Base-by-base conservation (phyloP, 1,284 basidiomycete genomes). In the Pterula multifida region DNA sequence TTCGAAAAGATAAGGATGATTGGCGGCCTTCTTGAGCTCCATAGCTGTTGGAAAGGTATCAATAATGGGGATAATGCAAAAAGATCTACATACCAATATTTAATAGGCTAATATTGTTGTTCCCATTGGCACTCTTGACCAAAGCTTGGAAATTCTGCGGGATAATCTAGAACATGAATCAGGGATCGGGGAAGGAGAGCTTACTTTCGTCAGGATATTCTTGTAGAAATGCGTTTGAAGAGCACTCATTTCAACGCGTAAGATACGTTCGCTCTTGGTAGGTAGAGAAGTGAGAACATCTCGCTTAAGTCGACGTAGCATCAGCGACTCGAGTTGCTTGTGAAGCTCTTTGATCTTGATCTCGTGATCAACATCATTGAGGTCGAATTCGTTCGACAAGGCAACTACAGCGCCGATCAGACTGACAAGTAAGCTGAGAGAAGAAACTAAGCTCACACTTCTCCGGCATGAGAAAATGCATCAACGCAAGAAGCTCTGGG, bases 161-260 rank as follows among this genome's bases (percentile, higher is more conserved):
- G 23, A 19, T n/a, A 49, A 50, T 35, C 26, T 46, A 9, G 42
- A n/a, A 28, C 54, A 11, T 51, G 50, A 46, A 48, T n/a, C 17
- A 12, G 51, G 48, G 2, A 26, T 36, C 3, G 15, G n/a, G 36
- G 26, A 21, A 24, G 21, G 12, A 48, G 11, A 23, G 57, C 68
- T 24, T 53, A 86, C 89, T 79, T 90, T 94, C 24, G 95, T 96
- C 57, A 98, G 72, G 60, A 98, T 98, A 63, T 98, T 98, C 75
- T 98, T 98, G 75, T 99, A 99, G 67, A 95, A 97, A 64, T 94
- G 90, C 19, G 93, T 97, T 68, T 98, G 96, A 65, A 98, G 79
- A 49, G 89, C 81, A 59, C 86, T 90, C 95, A 98, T 96, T 71
- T 98, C 96, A 35, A 98, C 94, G 17, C 96, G 85, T 52, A 99